Base-by-base conservation (phyloP, 148 eudicot genomes). In the Camellia granthamiana region DNA sequence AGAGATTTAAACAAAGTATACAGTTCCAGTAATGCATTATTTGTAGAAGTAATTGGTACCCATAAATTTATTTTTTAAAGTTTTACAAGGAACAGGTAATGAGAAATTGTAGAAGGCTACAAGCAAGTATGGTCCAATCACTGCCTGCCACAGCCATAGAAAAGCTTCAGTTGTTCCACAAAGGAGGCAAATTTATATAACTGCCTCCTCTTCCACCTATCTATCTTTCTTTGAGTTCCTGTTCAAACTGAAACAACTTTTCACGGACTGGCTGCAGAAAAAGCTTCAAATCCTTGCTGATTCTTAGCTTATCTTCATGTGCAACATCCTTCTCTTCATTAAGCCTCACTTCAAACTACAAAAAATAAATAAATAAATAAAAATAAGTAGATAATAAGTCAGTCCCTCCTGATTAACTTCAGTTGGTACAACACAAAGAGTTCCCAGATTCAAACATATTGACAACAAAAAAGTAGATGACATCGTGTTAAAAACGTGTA, bases 171-270 rank as follows among this genome's bases (percentile, higher is more conserved):
- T 30, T 30, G 38, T 14, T 15, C 63, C 9, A 46, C 18, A 16
- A 51, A 2, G 21, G 13, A 74, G 11, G 23, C 51, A 41, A 14
- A 6, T 23, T 68, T 12, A 3, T 12, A 3, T 21, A 18, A 65
- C 46, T 8, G 52, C 67, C n/a, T 41, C 66, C 41, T 41, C 66
- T 82, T 41, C 87, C 89, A 96, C 88, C 95, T 87, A 12, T 91
- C 94, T 75, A 96, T 87, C 95, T 87, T 9, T 91, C 94, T 75
- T 86, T 91, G 11, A 94, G 96, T 85, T 97, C 98, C 61, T 88
- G 88, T 80, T 97, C 99, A 43, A 97, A 97, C 81, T 86, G 88
- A 21, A 79, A 69, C 80, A 97, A 69, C 72, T 89, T 92, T 77
- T 91, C 96, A 1, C 90, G 90, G 14, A 94, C 78, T 6, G 99